A percentile compares a stretch with the other conserved stretches of the same genome.
Evolutionary conservation across 148 eudicot species (phyloP).

Genomic region (Amaranthus cruentus): DNA sequence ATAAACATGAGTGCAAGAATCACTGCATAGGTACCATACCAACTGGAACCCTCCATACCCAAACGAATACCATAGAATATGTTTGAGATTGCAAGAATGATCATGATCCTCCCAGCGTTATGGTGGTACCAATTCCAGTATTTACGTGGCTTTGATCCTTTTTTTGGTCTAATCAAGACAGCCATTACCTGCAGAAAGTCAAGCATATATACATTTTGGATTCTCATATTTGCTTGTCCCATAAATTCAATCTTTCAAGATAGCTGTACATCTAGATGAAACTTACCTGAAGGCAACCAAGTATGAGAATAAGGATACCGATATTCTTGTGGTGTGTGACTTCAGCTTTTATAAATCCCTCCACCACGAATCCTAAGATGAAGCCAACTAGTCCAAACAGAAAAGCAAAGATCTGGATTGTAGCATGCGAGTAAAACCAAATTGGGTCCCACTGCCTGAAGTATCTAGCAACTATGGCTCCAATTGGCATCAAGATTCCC

Average conservation of each 20-base stretch:
- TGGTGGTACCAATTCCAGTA: constrained; percentile 94
- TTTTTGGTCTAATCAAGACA: constrained; percentile 58
- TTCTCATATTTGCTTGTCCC: background rate
- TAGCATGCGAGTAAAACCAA: constrained; percentile 73
- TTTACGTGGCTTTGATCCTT: constrained; percentile 57
- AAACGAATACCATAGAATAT: constrained; percentile 72
- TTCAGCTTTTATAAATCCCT: constrained; percentile 31
- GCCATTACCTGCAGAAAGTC: constrained; percentile 51
- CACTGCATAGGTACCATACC: constrained; percentile 62
- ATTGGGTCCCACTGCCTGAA: constrained; percentile 64
- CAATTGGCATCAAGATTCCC: constrained; percentile 72
- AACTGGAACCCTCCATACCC: constrained; percentile 53
- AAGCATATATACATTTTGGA: background rate
- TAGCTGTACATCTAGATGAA: background rate
- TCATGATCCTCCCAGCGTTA: constrained; percentile 50
- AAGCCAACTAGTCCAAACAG: constrained; percentile 60
- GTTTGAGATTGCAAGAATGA: constrained; percentile 51
- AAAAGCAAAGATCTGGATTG: constrained; percentile 51
- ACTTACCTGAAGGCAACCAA: constrained; percentile 73
- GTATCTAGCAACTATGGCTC: constrained; percentile 64
- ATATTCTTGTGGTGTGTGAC: constrained; percentile 53
- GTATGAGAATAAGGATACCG: constrained; percentile 51
- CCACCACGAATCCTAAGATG: constrained; percentile 52
- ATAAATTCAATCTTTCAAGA: background rate
- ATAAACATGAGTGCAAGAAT: constrained; percentile 37